These are phyloP conservation scores for Chlorophyllum brunneum DNA, from an alignment of 768 basidiomycete species.

Conservation along the genomic window DNA sequence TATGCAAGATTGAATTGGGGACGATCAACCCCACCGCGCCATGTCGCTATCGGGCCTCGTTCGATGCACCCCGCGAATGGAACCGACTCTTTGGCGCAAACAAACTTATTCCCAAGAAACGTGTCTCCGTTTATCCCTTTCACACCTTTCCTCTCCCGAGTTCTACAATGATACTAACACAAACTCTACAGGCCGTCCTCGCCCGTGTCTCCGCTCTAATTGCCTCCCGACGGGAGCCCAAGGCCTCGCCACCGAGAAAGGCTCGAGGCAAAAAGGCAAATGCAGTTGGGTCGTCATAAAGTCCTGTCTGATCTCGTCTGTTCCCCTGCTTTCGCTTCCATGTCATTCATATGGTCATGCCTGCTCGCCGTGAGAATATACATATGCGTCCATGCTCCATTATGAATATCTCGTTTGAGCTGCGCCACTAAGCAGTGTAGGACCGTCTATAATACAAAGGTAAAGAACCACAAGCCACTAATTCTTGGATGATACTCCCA, in stretches of 20 bases:
- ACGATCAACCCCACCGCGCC: conserved; percentile 61
- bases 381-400: conserved; percentile 20
- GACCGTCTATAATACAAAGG: conserved; percentile 5
- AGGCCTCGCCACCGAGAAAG: conserved; percentile 64
- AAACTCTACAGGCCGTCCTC: conserved; percentile 54
- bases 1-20: conserved; percentile 73
- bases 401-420: background rate
- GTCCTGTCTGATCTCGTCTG: conserved; percentile 21
- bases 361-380: conserved; percentile 22
- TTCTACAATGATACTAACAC: conserved; percentile 26
- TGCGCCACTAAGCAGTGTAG: background rate
- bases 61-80: conserved; percentile 51
- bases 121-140: conserved; percentile 15
- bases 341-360: conserved; percentile 25
- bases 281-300: conserved; percentile 16
- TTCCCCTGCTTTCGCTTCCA: conserved; percentile 22
- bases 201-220: conserved; percentile 74
- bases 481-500: conserved; percentile 18
- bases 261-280: conserved; percentile 64
- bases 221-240: conserved; percentile 68
- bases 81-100: conserved; percentile 74
- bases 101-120: conserved; percentile 27
- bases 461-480: conserved; percentile 1
- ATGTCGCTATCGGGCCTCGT: conserved; percentile 81
- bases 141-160: conserved; percentile 1